Evolutionary conservation across 2,329 filamentous ascomycete genomes (phyloP), one percentile per base, ranked within the genome.

Genomic region (Curvularia hawaiiensis): DNA sequence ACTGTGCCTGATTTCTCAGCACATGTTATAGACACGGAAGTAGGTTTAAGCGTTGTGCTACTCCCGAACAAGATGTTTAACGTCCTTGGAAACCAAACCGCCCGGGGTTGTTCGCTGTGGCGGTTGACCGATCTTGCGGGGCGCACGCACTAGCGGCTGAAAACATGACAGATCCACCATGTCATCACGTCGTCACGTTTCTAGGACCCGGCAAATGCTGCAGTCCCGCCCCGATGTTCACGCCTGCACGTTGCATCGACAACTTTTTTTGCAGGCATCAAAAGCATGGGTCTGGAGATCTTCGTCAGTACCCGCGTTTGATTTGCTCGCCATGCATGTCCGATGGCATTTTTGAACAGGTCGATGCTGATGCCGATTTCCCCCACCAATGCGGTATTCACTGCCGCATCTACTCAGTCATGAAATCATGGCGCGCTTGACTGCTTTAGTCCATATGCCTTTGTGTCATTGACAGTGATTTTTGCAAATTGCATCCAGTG

Each of bases 111-210:
- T 50, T 16, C 35, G 35, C 16, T 43, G 39, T 50, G 14, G 26
- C 22, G 44, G 55, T 50, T 31, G 52, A 49, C 46, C 43, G 11
- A 24, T 50, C 30, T 44, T 28, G 44, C 40, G 49, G 52, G 30
- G 53, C 59, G 60, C 55, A 43, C 47, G 46, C 48, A 43, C 59
- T 70, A 70, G 64, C 61, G 67, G 62, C 67, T 68, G 52, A 61
- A 65, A 62, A 63, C 49, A 28, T 51, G 31, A 60, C 39, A 14
- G 49, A 52, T 67, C 56, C 50, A 64, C 50, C 59, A 67, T 71
- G 70, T 75, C 72, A 75, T 70, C 58, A 52, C 63, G 61, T 69
- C 72, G 72, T 75, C 72, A 74, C 70, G 49, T 60, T 51, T 30
- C 35, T 31, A 44, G 55, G 38, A 52, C 41, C 22, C 63, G 64